Evolutionary conservation across 2,329 filamentous ascomycete genomes (phyloP), one percentile per base, ranked within the genome.

Genomic region (Hypoxylon sp.): DNA sequence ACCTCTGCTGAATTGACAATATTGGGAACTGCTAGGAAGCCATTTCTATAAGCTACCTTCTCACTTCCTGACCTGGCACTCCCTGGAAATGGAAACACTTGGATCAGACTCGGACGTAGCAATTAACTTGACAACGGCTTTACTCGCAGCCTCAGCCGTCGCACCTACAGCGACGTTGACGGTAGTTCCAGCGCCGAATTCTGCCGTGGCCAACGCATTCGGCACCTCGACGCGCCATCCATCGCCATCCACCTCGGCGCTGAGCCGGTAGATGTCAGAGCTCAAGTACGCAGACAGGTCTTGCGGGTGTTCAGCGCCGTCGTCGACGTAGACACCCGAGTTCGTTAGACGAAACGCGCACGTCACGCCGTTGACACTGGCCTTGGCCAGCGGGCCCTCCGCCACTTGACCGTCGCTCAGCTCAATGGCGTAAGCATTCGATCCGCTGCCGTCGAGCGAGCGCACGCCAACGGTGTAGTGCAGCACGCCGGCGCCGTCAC

Each of bases 291-390:
- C 72, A 0, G 79, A 74, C 1, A 81, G 67, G 60, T 82, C 77
- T 50, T 77, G 71, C 1, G 75, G 75, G 26, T 78, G 75, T 0
- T 61, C 44, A 4, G 69, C 68, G 9, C 61, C 28, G 46, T 68
- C 64, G 3, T 64, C 71, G 4, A 70, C 74, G 42, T 76, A 78
- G 0, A 71, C 72, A 2, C 83, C 83, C 0, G 78, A 81, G 67
- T 85, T 86, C 59, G 75, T 78, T 14, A 85, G 76, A 48, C 78
- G 74, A 66, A 86, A 85, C 1, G 78, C 75, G 74, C 83, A 85
- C 22, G 78, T 79, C 14, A 80, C 74, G 2, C 79, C 81, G 3
- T 74, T 72, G 0, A 68, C 73, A 0, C 77, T 74, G 0, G 75
- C 73, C 7, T 64, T 73, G 14, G 74, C 71, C 1, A 59, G 64